Percentiles rank a stretch among this genome's conserved stretches.
These are phyloP conservation scores for Volvariella volvacea DNA, from an alignment of 1,284 basidiomycete species.

Conservation along the genomic window DNA sequence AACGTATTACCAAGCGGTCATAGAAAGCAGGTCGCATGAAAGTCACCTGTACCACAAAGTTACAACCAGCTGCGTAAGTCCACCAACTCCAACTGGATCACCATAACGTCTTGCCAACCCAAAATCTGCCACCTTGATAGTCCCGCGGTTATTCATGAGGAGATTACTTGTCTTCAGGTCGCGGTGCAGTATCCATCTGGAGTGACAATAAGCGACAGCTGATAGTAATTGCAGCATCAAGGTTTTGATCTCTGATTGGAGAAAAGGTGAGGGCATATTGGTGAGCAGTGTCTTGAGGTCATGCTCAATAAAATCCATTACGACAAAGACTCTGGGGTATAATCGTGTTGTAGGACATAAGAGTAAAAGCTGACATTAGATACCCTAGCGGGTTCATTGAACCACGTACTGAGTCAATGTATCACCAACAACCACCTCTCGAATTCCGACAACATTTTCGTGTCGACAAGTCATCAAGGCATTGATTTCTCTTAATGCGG, in stretches of 20 bases:
- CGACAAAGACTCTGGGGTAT: slow-evolving; percentile 83
- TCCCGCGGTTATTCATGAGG: slow-evolving; percentile 97
- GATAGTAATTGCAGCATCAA: slow-evolving; percentile 92
- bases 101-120: slow-evolving; percentile 94
- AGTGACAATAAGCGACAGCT: slow-evolving; percentile 88
- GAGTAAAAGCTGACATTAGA: slow-evolving; percentile 20
- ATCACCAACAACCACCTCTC: slow-evolving; percentile 98
- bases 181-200: slow-evolving; percentile 96
- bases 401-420: slow-evolving; percentile 92
- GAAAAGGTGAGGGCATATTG: slow-evolving; percentile 90
- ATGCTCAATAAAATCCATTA: slow-evolving; percentile 99
- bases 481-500: slow-evolving; percentile 90
- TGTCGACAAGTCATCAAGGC: slow-evolving; percentile 90
- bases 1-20: slow-evolving; percentile 10
- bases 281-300: slow-evolving; percentile 95
- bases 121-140: slow-evolving; percentile 98
- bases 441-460: slow-evolving; percentile 91
- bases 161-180: slow-evolving; percentile 98
- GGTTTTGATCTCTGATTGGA: slow-evolving; percentile 98
- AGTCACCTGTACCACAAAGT: slow-evolving; percentile 97
- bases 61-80: slow-evolving; percentile 96
- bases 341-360: slow-evolving; percentile 9
- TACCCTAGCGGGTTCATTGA: slow-evolving; percentile 16
- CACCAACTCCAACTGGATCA: slow-evolving; percentile 87
- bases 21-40: slow-evolving; percentile 9